These are phyloP conservation scores for Hippophae rhamnoides DNA, from an alignment of 306 rosid genomes.

Conservation along the genomic window DNA sequence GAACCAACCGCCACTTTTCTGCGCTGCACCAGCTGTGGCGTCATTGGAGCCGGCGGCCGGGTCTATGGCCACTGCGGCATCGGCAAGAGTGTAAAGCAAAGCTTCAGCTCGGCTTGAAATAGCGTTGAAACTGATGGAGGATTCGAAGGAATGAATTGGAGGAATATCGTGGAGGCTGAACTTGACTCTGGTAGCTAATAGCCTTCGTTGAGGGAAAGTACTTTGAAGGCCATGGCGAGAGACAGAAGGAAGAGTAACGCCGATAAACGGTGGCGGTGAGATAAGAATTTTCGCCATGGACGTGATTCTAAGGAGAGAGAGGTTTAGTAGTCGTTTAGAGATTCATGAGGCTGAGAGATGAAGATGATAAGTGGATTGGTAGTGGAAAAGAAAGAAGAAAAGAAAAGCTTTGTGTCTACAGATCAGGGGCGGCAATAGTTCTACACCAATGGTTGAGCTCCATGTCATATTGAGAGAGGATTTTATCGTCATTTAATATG, in stretches of 20 bases:
- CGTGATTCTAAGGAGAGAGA: not conserved
- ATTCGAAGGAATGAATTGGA: conserved; percentile 40
- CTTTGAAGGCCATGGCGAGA: conserved; percentile 34
- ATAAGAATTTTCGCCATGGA: conserved; percentile 80
- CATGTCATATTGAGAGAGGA: no score
- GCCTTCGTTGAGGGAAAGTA: conserved; percentile 34
- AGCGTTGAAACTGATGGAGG: conserved; percentile 36
- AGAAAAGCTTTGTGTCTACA: no score
- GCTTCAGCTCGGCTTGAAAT: conserved; percentile 51
- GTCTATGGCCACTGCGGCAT: conserved; percentile 66
- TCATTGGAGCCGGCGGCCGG: conserved; percentile 36
- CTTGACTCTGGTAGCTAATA: conserved; percentile 48
- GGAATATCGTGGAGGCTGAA: conserved; percentile 79
- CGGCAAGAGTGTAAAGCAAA: conserved; percentile 81
- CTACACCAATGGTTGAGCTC: no score
- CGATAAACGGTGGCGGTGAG: conserved; percentile 62
- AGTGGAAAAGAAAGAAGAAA: no score
- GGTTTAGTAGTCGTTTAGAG: not conserved
- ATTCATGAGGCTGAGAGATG: conserved; percentile 4
- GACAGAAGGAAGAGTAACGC: conserved; percentile 51
- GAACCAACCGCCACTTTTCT: conserved; percentile 93
- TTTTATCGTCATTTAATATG: no score
- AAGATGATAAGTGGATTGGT: not conserved
- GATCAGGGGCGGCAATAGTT: no score
- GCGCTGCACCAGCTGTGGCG: conserved; percentile 32